Base-by-base conservation (phyloP, 371 early-diverging fungal species). In the Encephalitozoon intestinalis region DNA sequence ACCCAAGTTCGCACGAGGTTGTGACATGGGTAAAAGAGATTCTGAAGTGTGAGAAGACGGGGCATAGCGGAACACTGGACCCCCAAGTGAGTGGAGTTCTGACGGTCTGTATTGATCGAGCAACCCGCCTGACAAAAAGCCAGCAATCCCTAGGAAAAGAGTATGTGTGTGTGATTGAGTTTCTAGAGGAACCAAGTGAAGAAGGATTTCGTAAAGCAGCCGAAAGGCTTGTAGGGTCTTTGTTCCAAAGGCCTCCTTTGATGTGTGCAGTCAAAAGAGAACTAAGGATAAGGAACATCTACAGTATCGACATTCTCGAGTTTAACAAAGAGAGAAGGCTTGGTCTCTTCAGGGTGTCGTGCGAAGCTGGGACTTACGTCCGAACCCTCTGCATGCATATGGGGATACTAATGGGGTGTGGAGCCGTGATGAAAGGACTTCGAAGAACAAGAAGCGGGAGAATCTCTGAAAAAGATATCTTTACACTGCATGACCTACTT, bases 311-410 rank as follows among this genome's bases (percentile, higher is more conserved):
- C 86, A 87, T 96, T 77, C 75, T 94, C 41, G 99, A 98, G 86
- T 94, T 93, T 77, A 92, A 94, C 86, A 92, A 93, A 80, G 91
- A 93, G 75, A 90, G 93, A 63, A 91, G 93, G 77, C 85, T 94
- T 81, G 95, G 90, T 71, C 92, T 96, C 40, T 96, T 98, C 88
- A 92, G 93, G 91, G 97, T 92, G 30, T 88, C 89, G 73, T 98
- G 99, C 86, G 97, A 98, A 88, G 99, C 99, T 69, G 99, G 99
- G 76, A 96, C 97, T 18, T 98, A 98, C 86, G 95, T 98, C 84
- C 91, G 99, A 88, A 96, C 97, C 9, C 88, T 98, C 52, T 98
- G 99, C 86, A 94, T 94, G 31, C 99, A 98, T 85, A 86, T 98
- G 83, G 99, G 99, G 80, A 88, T 97, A 25, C 84, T 94, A 76